Evolutionary conservation across 1,284 basidiomycete genomes (phyloP).

Genomic region (Fomitopsis palustris): DNA sequence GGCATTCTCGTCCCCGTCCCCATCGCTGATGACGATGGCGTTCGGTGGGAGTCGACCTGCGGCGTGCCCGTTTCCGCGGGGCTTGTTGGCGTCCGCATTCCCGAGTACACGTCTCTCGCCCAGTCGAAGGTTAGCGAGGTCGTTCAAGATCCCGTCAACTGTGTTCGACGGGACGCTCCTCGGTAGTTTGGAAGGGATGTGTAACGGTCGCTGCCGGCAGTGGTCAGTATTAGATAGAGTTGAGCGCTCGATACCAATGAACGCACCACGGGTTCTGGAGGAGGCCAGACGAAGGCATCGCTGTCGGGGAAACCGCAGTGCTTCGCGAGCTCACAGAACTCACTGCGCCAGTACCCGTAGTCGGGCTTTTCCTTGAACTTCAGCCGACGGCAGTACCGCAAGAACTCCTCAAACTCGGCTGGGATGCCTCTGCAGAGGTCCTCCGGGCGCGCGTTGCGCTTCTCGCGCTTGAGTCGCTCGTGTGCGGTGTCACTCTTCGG

Average conservation of each 20-base stretch:
- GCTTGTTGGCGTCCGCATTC: conserved; percentile 13
- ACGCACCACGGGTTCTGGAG: conserved; percentile 35
- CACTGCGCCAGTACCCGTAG: conserved; percentile 57
- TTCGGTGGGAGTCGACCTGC: conserved; percentile 28
- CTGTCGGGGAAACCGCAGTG: conserved; percentile 53
- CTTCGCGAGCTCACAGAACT: conserved; percentile 56
- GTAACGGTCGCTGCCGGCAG: conserved; percentile 19
- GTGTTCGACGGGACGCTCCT: conserved; percentile 9
- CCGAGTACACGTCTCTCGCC: conserved; percentile 34
- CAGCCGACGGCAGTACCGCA: conserved; percentile 64
- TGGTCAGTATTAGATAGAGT: not conserved
- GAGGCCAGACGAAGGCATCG: conserved; percentile 69
- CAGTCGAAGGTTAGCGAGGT: conserved; percentile 55
- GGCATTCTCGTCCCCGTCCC: conserved; percentile 35
- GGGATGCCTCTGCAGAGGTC: conserved; percentile 69
- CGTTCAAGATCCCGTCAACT: conserved; percentile 53
- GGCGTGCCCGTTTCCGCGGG: conserved; percentile 8
- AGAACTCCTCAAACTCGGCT: conserved; percentile 68
- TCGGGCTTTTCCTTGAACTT: conserved; percentile 65
- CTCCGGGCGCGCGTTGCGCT: conserved; percentile 54
- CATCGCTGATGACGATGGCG: conserved; percentile 42
- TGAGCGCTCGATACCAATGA: not conserved
- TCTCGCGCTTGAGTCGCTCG: conserved; percentile 56
- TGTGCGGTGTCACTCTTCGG: conserved; percentile 65
- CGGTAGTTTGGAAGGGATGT: conserved; percentile 12